phyloP scores from a whole-genome alignment of 345 rosid genomes.

The Linum tenue region DNA sequence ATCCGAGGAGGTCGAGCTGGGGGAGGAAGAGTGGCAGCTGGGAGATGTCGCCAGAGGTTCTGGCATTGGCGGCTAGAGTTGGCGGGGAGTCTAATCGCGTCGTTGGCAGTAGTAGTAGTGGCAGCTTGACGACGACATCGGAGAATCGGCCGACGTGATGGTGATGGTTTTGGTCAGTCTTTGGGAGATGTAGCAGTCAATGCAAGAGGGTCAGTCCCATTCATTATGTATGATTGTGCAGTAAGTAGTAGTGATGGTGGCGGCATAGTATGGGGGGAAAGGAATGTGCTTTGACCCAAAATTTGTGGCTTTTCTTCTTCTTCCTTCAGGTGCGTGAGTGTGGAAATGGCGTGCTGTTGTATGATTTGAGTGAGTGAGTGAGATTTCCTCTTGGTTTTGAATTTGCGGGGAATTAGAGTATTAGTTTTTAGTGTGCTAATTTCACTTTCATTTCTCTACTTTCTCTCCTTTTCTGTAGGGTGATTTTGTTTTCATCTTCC shows the following conservation, averaged over 20 bases:
- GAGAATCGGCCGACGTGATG: conserved; percentile 45
- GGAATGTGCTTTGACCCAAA: background rate
- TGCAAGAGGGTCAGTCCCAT: no score
- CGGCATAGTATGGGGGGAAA: conserved; percentile 1
- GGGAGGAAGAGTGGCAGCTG: conserved; percentile 76
- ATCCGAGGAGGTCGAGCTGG: conserved; percentile 76
- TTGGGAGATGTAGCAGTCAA: conserved; percentile 15
- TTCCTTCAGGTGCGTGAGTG: conserved; percentile 19
- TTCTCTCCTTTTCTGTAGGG: background rate
- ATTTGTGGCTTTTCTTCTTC: conserved; percentile 21
- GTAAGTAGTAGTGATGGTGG: no score
- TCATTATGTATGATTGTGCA: no score
- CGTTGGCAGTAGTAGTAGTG: conserved; percentile 47
- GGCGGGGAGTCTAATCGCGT: conserved; percentile 58
- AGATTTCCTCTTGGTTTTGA: conserved; percentile 14
- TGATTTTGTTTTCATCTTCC: no score
- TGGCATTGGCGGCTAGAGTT: conserved; percentile 79
- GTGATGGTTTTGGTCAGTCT: conserved; percentile 6
- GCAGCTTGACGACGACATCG: conserved; percentile 38
- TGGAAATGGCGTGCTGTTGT: conserved; percentile 36
- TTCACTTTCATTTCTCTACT: conserved; percentile 13
- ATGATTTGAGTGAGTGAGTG: conserved; percentile 1
- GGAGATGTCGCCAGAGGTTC: conserved; percentile 81
- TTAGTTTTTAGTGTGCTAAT: conserved; percentile 22
- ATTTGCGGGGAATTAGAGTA: conserved; percentile 29